A percentile compares a stretch with the other conserved stretches of the same genome.
Evolutionary conservation across 208 protist species (phyloP).

Genomic region (Willaertia magna): DNA sequence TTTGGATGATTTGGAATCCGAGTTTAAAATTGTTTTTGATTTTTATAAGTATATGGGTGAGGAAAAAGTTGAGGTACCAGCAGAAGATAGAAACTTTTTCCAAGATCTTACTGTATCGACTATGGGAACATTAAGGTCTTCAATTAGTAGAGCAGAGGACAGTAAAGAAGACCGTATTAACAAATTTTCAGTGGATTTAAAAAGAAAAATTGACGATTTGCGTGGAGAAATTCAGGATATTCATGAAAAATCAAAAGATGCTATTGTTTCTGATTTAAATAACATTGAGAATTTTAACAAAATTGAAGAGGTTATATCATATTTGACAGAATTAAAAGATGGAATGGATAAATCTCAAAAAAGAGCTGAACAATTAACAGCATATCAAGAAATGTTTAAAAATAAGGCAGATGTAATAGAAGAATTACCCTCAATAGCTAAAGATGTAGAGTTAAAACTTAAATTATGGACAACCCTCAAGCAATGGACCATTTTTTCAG

Average conservation of each 20-base stretch:
- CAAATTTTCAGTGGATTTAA: slow-evolving; percentile 71
- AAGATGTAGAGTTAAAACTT: slow-evolving; percentile 11
- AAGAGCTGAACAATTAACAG: slow-evolving; percentile 62
- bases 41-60: slow-evolving; percentile 71
- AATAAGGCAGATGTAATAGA: background rate
- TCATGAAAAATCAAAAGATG: slow-evolving; percentile 59
- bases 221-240: slow-evolving; percentile 63
- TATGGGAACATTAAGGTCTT: slow-evolving; percentile 73
- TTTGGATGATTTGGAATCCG: slow-evolving; percentile 55
- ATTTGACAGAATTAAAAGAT: slow-evolving; percentile 55
- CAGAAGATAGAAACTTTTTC: slow-evolving; percentile 62
- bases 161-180: slow-evolving; percentile 66
- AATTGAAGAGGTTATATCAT: slow-evolving; percentile 57
- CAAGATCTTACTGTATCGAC: slow-evolving; percentile 69
- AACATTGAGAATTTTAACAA: slow-evolving; percentile 22
- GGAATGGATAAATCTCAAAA: slow-evolving; percentile 59
- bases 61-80: slow-evolving; percentile 57
- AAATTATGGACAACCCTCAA: slow-evolving; percentile 5
- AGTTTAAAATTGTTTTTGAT: slow-evolving; percentile 74
- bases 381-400: slow-evolving; percentile 49
- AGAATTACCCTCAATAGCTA: background rate
- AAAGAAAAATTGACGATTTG: slow-evolving; percentile 76
- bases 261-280: slow-evolving; percentile 65
- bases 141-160: slow-evolving; percentile 63
- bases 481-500: slow-evolving; percentile 13